These are phyloP conservation scores for Thraustochytrium sp. DNA, from an alignment of 352 stramenopile genomes.

Conservation along the genomic window DNA sequence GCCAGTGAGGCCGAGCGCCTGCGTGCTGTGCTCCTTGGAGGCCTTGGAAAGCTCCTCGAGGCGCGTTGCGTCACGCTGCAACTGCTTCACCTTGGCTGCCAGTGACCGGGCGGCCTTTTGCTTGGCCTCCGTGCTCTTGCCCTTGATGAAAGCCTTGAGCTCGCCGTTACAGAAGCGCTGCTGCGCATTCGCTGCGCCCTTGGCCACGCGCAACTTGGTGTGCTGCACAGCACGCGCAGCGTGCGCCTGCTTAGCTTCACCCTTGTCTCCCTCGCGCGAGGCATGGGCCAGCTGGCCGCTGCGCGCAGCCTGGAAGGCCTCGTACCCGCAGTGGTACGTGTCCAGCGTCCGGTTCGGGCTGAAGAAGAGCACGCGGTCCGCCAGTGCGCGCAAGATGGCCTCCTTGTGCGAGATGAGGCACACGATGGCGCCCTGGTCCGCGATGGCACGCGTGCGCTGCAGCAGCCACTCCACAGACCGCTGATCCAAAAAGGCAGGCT, in stretches of 20 bases:
- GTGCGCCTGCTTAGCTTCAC: slow-evolving; percentile 6
- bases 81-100: slow-evolving; percentile 52
- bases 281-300: slow-evolving; percentile 41
- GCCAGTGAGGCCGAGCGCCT: not conserved
- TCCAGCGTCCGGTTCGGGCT: slow-evolving; percentile 52
- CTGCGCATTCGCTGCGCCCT: slow-evolving; percentile 49
- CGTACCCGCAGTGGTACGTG: slow-evolving; percentile 51
- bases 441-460: slow-evolving; percentile 4
- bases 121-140: slow-evolving; percentile 56
- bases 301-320: slow-evolving; percentile 38
- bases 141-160: slow-evolving; percentile 51
- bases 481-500: slow-evolving; percentile 56
- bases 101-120: slow-evolving; percentile 53
- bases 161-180: slow-evolving; percentile 41
- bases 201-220: slow-evolving; percentile 42
- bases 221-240: slow-evolving; percentile 49
- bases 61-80: slow-evolving; percentile 44
- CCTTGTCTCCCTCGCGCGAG: not conserved
- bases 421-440: slow-evolving; percentile 48
- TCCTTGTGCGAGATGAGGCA: slow-evolving; percentile 56
- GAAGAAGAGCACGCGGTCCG: slow-evolving; percentile 51
- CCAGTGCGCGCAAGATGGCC: slow-evolving; percentile 49
- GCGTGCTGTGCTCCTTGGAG: not conserved
- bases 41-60: slow-evolving; percentile 43
- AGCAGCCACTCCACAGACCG: slow-evolving; percentile 50